These are phyloP conservation scores for Mollisiaceae sp. DNA, from an alignment of 2,329 filamentous ascomycete species.

Conservation along the genomic window DNA sequence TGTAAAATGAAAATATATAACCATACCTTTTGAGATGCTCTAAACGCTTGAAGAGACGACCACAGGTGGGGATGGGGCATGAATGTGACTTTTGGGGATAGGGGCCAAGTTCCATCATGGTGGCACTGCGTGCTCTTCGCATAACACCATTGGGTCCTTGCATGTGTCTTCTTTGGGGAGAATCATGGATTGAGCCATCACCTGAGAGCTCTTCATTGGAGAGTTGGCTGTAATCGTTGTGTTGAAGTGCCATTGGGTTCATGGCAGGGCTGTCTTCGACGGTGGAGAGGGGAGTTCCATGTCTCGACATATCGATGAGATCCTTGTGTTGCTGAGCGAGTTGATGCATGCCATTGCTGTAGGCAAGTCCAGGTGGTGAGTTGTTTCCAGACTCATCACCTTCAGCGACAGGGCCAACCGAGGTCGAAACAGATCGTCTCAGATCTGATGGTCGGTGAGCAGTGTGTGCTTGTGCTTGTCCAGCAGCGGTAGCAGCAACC, in stretches of 20 bases:
- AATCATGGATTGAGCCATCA: slow-evolving; percentile 63
- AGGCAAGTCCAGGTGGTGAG: slow-evolving; percentile 77
- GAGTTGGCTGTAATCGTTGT: slow-evolving; percentile 71
- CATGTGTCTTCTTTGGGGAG: slow-evolving; percentile 69
- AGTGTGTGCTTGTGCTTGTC: slow-evolving; percentile 59
- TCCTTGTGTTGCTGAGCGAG: slow-evolving; percentile 76
- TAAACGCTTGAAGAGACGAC: slow-evolving; percentile 96
- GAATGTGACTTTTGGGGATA: slow-evolving; percentile 98
- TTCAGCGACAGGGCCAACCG: slow-evolving; percentile 81
- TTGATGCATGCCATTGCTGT: slow-evolving; percentile 71
- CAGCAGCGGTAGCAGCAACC: slow-evolving; percentile 63
- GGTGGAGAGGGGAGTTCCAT: slow-evolving; percentile 86
- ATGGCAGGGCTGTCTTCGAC: slow-evolving; percentile 82
- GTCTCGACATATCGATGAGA: slow-evolving; percentile 80
- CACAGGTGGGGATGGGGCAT: slow-evolving; percentile 98
- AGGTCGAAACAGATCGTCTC: slow-evolving; percentile 86
- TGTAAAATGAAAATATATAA: slow-evolving; percentile 43
- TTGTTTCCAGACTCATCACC: slow-evolving; percentile 79
- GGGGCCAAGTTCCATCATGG: slow-evolving; percentile 93
- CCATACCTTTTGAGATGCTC: slow-evolving; percentile 98
- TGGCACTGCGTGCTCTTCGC: slow-evolving; percentile 89
- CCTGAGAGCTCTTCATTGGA: slow-evolving; percentile 65
- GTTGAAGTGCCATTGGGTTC: slow-evolving; percentile 70
- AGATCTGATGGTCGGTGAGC: slow-evolving; percentile 87
- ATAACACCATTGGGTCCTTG: slow-evolving; percentile 76